These are phyloP conservation scores for Gracilariopsis chorda DNA, from an alignment of 23 red algal genomes.

Conservation along the genomic window DNA sequence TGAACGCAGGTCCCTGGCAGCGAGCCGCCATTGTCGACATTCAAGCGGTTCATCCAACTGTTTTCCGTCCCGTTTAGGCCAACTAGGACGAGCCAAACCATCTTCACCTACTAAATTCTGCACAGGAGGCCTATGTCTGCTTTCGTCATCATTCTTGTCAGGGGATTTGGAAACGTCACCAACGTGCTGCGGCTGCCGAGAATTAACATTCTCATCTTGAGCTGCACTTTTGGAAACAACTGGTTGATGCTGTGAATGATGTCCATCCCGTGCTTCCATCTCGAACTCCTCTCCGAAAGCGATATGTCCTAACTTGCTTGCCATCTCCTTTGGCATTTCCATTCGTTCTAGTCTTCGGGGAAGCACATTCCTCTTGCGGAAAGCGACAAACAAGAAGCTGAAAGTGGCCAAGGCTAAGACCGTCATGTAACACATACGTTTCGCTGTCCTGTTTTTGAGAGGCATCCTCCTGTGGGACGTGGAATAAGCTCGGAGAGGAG, in stretches of 20 bases:
- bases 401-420: neutral
- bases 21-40: conserved; percentile 8
- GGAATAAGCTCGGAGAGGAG: neutral
- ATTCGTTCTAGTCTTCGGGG: neutral
- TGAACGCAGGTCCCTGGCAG: neutral
- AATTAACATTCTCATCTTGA: too few relatives aligned
- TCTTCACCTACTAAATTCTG: too few relatives aligned
- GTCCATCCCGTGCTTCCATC: neutral
- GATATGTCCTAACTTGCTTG: neutral
- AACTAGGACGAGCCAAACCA: neutral
- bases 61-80: neutral
- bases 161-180: too few relatives aligned
- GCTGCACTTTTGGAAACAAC: too few relatives aligned
- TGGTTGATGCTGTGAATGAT: too few relatives aligned
- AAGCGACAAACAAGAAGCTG: neutral
- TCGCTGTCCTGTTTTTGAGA: neutral
- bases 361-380: neutral
- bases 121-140: too few relatives aligned
- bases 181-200: too few relatives aligned
- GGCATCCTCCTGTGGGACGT: neutral
- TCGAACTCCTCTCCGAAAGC: neutral
- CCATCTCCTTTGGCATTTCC: conserved; percentile 3
- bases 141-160: too few relatives aligned
- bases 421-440: neutral
- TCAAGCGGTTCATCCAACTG: neutral